phyloP scores from a whole-genome alignment of 2,329 filamentous ascomycete species.

The Alternaria hordeiaustralica region DNA sequence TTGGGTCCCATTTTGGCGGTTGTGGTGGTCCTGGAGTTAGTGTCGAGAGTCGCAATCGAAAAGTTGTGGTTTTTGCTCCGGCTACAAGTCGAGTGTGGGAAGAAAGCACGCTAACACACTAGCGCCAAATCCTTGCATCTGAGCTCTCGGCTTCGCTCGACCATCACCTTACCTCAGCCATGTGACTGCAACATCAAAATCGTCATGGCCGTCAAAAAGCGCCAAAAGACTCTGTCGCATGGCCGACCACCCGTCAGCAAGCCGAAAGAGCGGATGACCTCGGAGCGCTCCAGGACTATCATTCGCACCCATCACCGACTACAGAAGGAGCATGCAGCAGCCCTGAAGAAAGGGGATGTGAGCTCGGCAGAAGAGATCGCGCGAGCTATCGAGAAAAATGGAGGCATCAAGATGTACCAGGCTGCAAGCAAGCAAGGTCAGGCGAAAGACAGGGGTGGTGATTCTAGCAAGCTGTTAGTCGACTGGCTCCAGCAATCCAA shows the following conservation, averaged over 20 bases:
- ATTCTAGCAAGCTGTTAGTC: constrained; percentile 65
- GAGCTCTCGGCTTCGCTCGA: constrained; percentile 23
- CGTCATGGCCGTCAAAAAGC: constrained; percentile 43
- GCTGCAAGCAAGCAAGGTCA: constrained; percentile 68
- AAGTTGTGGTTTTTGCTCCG: constrained; percentile 18
- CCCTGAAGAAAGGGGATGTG: constrained; percentile 53
- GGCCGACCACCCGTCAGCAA: constrained; percentile 41
- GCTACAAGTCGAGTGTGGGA: constrained; percentile 13
- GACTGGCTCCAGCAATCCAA: constrained; percentile 59
- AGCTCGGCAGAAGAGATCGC: constrained; percentile 53
- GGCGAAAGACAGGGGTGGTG: constrained; percentile 66
- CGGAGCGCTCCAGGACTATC: constrained; percentile 63
- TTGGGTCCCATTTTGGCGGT: constrained; percentile 51
- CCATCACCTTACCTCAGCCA: background rate
- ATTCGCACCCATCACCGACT: constrained; percentile 67
- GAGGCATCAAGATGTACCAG: constrained; percentile 67
- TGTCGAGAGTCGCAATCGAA: constrained; percentile 37
- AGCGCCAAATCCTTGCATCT: constrained; percentile 21
- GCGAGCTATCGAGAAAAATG: constrained; percentile 60
- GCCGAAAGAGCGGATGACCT: constrained; percentile 55
- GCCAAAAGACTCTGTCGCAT: constrained; percentile 41
- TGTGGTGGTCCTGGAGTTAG: constrained; percentile 44
- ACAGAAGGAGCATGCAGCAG: constrained; percentile 62
- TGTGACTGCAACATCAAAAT: constrained; percentile 1
- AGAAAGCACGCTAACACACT: constrained; percentile 24